A percentile compares a stretch with the other conserved stretches of the same genome.
Conservation (phyloP, 345 rosid genomes). For the Populus tremula region DNA sequence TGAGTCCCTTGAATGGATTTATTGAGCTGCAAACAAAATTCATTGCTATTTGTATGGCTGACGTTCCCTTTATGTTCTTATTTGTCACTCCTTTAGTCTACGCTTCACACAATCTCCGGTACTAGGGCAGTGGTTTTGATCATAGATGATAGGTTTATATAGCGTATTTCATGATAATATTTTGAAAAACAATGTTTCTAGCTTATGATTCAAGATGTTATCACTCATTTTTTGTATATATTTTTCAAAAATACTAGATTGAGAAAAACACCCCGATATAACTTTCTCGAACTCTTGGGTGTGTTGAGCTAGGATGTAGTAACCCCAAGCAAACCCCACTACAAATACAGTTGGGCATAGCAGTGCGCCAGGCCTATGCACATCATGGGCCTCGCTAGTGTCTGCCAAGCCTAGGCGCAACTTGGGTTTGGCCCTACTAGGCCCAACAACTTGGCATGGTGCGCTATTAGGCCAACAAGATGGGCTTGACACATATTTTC, state of each 20-base stretch:
- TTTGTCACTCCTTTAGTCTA: slow-evolving; percentile 5
- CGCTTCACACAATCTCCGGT: not conserved
- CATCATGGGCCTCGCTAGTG: no score
- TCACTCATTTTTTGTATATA: not conserved
- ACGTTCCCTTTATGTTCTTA: slow-evolving; percentile 10
- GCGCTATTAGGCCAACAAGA: no score
- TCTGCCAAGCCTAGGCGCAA: no score
- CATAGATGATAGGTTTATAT: slow-evolving; percentile 21
- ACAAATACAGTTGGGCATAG: no score
- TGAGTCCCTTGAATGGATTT: not conserved
- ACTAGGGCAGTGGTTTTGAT: not conserved
- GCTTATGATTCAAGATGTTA: slow-evolving; percentile 25
- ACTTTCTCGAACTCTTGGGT: no score
- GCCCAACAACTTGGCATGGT: no score
- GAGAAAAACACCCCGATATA: no score
- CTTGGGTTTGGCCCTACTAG: no score
- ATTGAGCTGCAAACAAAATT: slow-evolving; percentile 6
- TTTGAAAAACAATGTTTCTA: slow-evolving; percentile 29
- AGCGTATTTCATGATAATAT: slow-evolving; percentile 35
- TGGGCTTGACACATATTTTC: rapidly evolving
- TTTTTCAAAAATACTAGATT: no score
- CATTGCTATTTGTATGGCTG: slow-evolving; percentile 4
- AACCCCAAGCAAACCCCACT: no score
- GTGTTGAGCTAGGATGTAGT: no score
- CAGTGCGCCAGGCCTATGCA: no score